Conservation (phyloP, 139 green algal species). For the Chlamydomonas incerta region DNA sequence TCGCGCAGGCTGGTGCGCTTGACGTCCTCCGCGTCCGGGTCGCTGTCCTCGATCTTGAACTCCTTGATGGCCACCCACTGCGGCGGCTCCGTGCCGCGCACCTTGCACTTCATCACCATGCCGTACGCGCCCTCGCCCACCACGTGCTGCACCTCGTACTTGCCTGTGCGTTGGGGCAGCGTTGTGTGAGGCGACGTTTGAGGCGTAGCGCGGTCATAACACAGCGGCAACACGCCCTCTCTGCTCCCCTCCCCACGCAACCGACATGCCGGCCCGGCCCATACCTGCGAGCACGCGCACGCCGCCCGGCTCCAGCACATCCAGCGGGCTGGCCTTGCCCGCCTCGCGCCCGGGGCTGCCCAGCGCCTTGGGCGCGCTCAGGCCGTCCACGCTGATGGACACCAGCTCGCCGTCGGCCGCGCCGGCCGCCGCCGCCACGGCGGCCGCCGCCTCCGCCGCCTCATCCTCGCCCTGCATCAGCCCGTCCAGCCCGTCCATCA, state of each 20-base stretch:
- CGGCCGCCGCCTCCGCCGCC: slow-evolving; percentile 5
- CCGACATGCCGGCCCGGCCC: too few relatives aligned
- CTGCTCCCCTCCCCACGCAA: too few relatives aligned
- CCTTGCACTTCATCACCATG: slow-evolving; percentile 83
- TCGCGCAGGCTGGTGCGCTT: slow-evolving; percentile 66
- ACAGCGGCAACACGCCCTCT: too few relatives aligned
- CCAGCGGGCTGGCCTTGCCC: slow-evolving; percentile 10
- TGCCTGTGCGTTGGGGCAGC: background rate
- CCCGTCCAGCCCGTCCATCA: slow-evolving; percentile 30
- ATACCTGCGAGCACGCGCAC: slow-evolving; percentile 61
- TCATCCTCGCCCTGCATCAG: slow-evolving; percentile 29
- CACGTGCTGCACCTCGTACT: slow-evolving; percentile 64
- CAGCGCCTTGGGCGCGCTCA: slow-evolving; percentile 25
- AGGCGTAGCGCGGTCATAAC: too few relatives aligned
- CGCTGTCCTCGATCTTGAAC: slow-evolving; percentile 83
- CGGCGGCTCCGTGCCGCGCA: slow-evolving; percentile 56
- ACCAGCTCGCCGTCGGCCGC: slow-evolving; percentile 38
- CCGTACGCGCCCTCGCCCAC: slow-evolving; percentile 92
- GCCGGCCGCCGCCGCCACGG: slow-evolving; percentile 1
- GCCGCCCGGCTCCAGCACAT: slow-evolving; percentile 33
- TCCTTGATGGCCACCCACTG: slow-evolving; percentile 87
- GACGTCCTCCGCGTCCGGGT: slow-evolving; percentile 74
- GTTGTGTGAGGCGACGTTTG: too few relatives aligned
- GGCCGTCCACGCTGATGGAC: slow-evolving; percentile 19
- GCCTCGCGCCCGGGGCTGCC: background rate